phyloP scores from a whole-genome alignment of 257 asterid species.

The Catharanthus roseus region DNA sequence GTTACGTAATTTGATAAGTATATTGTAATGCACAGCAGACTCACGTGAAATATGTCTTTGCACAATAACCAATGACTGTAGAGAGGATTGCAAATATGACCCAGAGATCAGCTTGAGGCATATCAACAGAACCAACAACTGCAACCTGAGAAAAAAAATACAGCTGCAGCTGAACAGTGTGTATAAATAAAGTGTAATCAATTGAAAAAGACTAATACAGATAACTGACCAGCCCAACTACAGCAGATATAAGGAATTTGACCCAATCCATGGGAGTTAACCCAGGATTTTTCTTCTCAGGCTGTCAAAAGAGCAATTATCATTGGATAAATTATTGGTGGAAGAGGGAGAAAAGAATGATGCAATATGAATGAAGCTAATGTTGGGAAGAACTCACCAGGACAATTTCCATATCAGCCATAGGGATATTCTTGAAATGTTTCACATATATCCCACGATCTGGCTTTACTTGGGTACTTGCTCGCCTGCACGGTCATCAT shows the following conservation, averaged over 20 bases:
- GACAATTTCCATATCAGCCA: conserved; percentile 99
- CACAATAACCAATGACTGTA: conserved; percentile 91
- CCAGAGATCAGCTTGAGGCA: conserved; percentile 97
- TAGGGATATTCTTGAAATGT: conserved; percentile 93
- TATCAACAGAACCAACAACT: conserved; percentile 88
- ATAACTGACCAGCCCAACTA: conserved; percentile 90
- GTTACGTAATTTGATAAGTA: background rate
- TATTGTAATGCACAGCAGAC: background rate
- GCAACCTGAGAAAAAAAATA: conserved; percentile 65
- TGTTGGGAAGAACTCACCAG: conserved; percentile 47
- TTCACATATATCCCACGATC: conserved; percentile 91
- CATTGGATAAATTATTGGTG: background rate
- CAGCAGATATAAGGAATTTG: conserved; percentile 77
- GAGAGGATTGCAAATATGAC: conserved; percentile 89
- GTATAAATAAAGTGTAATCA: conserved; percentile 2
- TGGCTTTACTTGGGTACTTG: conserved; percentile 46
- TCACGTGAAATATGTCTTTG: conserved; percentile 97
- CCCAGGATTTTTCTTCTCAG: conserved; percentile 93
- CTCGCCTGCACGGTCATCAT: conserved; percentile 56
- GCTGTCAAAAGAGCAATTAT: conserved; percentile 41
- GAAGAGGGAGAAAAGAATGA: background rate
- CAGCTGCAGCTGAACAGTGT: conserved; percentile 9
- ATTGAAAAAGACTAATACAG: conserved; percentile 18
- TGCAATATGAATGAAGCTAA: background rate
- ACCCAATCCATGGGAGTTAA: conserved; percentile 99